Base-by-base conservation (phyloP, 257 asterid genomes). In the Lithospermum erythrorhizon region DNA sequence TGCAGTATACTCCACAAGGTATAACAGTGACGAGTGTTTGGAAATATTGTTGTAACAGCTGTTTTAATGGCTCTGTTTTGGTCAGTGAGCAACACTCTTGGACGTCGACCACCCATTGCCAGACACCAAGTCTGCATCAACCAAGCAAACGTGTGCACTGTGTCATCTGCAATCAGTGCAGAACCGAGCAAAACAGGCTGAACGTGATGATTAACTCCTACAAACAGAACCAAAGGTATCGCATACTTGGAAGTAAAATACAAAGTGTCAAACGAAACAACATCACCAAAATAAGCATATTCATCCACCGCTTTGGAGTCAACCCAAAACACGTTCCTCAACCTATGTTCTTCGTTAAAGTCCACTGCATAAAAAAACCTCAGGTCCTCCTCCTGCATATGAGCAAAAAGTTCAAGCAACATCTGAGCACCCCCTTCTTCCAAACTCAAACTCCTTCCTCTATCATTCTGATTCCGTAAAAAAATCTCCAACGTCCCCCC, bases 301-400 rank as follows among this genome's bases (percentile, higher is more conserved):
- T 84, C 96, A 30, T 85, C 87, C 67, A 82, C 75, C 14, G 96
- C 98, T 75, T 83, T 90, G 25, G 89, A 80, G n/a, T 90, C 98
- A 63, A 81, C 91, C 98, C 98, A 90, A 61, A 90, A 83, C 77
- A 90, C 87, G 63, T 87, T 87, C 62, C 98, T 87, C 75, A 90
- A 70, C 20, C 82, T 82, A 70, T 85, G 90, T 78, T 79, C 96
- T 66, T 87, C 97, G 21, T 85, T 90, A 49, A 90, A 83, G 67
- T 90, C 98, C 21, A 87, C 61, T 0, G 95, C 94, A 73, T 85
- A 77, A 66, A 82, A 82, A 62, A 87, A 87, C 6, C 79, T 82
- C 0, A 96, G 94, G 71, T 83, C 86, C 81, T 80, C 96, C 58
- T 79, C 89, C 57, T 83, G 94, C 96, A 90, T 87, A 53, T 76